A percentile compares a stretch with the other conserved stretches of the same genome.
phyloP scores from a whole-genome alignment of 2,329 filamentous ascomycete genomes.

The Trichoderma sp. region DNA sequence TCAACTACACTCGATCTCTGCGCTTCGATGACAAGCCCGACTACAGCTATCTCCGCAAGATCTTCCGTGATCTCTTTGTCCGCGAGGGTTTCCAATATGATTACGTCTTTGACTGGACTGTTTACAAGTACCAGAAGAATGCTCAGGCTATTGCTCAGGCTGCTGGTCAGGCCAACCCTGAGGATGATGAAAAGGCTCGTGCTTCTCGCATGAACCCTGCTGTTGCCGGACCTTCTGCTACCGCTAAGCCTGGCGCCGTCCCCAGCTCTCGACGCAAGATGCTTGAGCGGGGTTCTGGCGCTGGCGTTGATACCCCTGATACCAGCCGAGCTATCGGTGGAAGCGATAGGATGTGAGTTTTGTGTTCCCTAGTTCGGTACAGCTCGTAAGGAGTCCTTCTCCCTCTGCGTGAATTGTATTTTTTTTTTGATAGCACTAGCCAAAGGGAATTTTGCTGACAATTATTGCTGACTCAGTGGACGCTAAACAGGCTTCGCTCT shows the following conservation, averaged over 20 bases:
- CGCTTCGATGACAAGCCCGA: slow-evolving; percentile 99
- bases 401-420: slow-evolving; percentile 82
- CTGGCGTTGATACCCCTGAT: slow-evolving; percentile 66
- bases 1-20: slow-evolving; percentile 98
- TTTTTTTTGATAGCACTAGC: slow-evolving; percentile 65
- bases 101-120: slow-evolving; percentile 99
- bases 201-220: slow-evolving; percentile 67
- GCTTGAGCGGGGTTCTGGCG: slow-evolving; percentile 65
- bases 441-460: slow-evolving; percentile 71
- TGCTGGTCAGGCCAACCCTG: slow-evolving; percentile 65
- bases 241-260: slow-evolving; percentile 71
- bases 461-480: slow-evolving; percentile 79
- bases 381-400: slow-evolving; percentile 74
- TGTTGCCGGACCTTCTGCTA: slow-evolving; percentile 63
- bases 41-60: slow-evolving; percentile 99
- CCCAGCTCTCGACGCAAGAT: slow-evolving; percentile 82
- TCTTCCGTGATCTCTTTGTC: slow-evolving; percentile 99
- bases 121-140: slow-evolving; percentile 99
- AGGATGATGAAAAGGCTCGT: slow-evolving; percentile 75
- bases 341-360: slow-evolving; percentile 96
- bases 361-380: slow-evolving; percentile 57
- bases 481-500: slow-evolving; percentile 83
- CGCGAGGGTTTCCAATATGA: slow-evolving; percentile 99
- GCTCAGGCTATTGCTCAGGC: slow-evolving; percentile 90
- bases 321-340: slow-evolving; percentile 74